These are phyloP conservation scores for Mytilinidion resinicola DNA, from an alignment of 495 filamentous ascomycete genomes.

Conservation along the genomic window DNA sequence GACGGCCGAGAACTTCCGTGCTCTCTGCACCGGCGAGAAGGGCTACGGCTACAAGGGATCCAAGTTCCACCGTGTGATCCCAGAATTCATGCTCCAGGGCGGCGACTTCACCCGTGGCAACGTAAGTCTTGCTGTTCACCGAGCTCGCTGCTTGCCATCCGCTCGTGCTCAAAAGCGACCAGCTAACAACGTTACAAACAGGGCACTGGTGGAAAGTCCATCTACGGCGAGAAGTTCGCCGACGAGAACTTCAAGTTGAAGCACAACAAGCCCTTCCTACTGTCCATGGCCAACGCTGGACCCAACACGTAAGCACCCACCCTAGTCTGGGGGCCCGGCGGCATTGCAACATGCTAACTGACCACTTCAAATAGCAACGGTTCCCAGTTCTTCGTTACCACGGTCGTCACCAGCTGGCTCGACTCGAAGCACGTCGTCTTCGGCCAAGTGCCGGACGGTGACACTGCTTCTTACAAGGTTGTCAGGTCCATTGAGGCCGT, in stretches of 20 bases:
- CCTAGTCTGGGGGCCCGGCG: not conserved
- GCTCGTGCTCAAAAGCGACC: not conserved
- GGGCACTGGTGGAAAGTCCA: constrained; percentile 81
- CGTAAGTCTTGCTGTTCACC: constrained; percentile 31
- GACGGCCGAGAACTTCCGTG: constrained; percentile 90
- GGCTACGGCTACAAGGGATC: constrained; percentile 55
- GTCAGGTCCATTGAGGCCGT: constrained; percentile 39
- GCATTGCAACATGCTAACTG: constrained; percentile 28
- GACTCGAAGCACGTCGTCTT: constrained; percentile 44
- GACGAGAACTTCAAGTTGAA: constrained; percentile 71
- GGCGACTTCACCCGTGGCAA: constrained; percentile 48
- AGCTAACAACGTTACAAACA: constrained; percentile 29
- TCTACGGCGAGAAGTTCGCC: constrained; percentile 79
- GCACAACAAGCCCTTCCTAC: constrained; percentile 57
- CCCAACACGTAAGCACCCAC: constrained; percentile 59
- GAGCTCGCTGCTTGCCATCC: not conserved
- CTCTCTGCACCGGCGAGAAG: constrained; percentile 88
- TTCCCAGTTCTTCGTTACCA: constrained; percentile 61
- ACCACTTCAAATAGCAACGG: constrained; percentile 52
- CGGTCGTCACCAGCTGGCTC: constrained; percentile 41
- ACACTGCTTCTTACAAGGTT: constrained; percentile 30
- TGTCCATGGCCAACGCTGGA: constrained; percentile 82
- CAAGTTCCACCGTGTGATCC: constrained; percentile 44
- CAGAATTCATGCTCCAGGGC: constrained; percentile 49
- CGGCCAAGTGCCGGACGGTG: constrained; percentile 35